Percentiles rank a stretch among this genome's conserved stretches.
Evolutionary conservation across 257 asterid genomes (phyloP).

Genomic region (Solanum lignicaule): DNA sequence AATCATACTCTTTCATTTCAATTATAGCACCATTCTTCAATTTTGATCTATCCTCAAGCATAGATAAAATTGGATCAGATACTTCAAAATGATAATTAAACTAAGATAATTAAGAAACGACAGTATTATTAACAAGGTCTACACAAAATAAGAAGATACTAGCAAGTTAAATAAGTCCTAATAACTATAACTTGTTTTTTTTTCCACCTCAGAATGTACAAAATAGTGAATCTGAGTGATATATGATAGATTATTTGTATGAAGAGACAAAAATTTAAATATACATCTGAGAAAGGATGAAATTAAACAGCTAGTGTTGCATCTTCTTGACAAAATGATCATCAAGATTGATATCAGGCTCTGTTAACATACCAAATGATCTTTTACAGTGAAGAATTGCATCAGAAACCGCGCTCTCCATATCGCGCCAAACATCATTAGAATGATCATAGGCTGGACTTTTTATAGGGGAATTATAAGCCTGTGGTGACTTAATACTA

Average conservation of each 20-base stretch:
- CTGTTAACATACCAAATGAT: slow-evolving; percentile 36
- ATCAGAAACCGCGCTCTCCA: slow-evolving; percentile 46
- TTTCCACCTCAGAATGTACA: not conserved
- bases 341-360: not conserved
- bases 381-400: slow-evolving; percentile 58
- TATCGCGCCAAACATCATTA: slow-evolving; percentile 23
- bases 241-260: not conserved
- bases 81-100: too few relatives aligned
- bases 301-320: not conserved
- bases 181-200: not conserved
- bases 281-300: not conserved
- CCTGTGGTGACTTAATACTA: slow-evolving; percentile 16
- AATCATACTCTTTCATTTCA: not conserved
- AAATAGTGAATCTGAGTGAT: not conserved
- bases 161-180: not conserved
- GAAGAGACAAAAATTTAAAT: not conserved
- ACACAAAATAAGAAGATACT: not conserved
- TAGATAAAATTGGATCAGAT: not conserved
- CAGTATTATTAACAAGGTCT: not conserved
- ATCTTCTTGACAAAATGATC: not conserved
- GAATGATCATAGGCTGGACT: slow-evolving; percentile 12
- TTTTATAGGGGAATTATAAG: slow-evolving; percentile 12
- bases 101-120: not conserved
- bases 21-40: not conserved
- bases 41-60: not conserved